Base-by-base conservation (phyloP, 2,329 filamentous ascomycete genomes). In the Fusarium oxysporum region DNA sequence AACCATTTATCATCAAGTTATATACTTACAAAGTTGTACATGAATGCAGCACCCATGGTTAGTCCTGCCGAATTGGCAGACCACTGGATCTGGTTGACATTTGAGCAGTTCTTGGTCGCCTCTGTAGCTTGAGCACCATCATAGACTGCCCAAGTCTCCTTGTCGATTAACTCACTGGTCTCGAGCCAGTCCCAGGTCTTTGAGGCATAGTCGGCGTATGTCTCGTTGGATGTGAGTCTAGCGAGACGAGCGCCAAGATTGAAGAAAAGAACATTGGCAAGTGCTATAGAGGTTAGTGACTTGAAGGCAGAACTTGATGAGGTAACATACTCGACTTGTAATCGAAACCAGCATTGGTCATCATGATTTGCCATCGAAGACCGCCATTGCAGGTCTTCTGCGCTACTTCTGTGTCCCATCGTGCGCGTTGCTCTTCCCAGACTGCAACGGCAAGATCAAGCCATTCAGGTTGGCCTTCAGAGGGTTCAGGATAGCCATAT, bases 291-390 rank as follows among this genome's bases (percentile, higher is more conserved):
- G 37, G 12, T 60, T 2, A 43, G 21, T 57, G 8, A 3, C 2
- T 7, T 12, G 14, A 3, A 30, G 12, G 1, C 1, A 13, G 2
- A 19, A 2, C 3, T 4, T 38, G 2, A 10, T 8, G 1, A 9
- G 19, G 8, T 2, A 11, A 78, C 82, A 16, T 79, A 86, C 85
- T 86, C 76, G 90, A 91, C 80, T 91, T 96, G 85, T 95, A 95
- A 76, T 91, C 86, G 78, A 93, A 96, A n/a, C 93, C 93, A 23
- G 84, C 86, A 77, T 95, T 94, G 73, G 91, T 90, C 5, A 87
- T 83, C 70, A 90, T 92, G 57, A 96, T 92, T 83, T 96, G 93
- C 92, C 92, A 94, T 74, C 92, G 86, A 93, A 91, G 83, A 92
- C 86, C 66, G 1, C 85, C 80, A 8, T 86, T 85, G 21, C 67